Base-by-base conservation (phyloP, 1,139 yeast species). In the Magnusiomyces sp. region DNA sequence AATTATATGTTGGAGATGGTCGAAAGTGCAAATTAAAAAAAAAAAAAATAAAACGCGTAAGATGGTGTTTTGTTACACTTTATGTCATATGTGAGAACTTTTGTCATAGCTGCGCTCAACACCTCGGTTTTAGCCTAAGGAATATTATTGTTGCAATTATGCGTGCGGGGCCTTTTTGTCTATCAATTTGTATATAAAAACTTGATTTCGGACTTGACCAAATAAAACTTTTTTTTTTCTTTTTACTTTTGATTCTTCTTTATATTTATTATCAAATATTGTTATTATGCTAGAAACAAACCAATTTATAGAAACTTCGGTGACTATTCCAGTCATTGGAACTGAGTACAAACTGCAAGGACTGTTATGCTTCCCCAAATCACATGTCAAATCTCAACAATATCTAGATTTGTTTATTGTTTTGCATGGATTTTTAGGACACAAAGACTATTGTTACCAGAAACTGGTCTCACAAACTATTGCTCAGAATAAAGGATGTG, bases 381-480 rank as follows among this genome's bases (percentile, higher is more conserved):
- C 13, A 6, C 5, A 19, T 7, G 23, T 27, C 11, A 27, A 32
- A 14, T 2, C 2, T 7, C 3, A 16, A 14, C 17, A 42, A 16
- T 14, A 32, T 31, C 40, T 43, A 27, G 50, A 37, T n/a, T 32
- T 44, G 20, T 47, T 47, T 7, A 19, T 49, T 14, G 47, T 51
- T 13, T 41, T 49, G 20, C 54, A 51, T 39, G 54, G 54, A 27
- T 49, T 49, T 45, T 46, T 41, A 1, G 54, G 54, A 9, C 54
- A 51, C 32, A 51, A 49, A 40, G 54, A 51, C 41, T 51, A 51
- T 45, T 46, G 51, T 37, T 51, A 51, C 23, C 52, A 47, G 20
- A 43, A 43, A n/a, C 45, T n/a, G 27, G 44, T 51, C 14, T 51
- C 52, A 16, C 49, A 50, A 20, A 40, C 41, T 2, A 31, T 45